Conservation (phyloP, 192 early-diverging fungal genomes). For the Entophlyctis helioformis region DNA sequence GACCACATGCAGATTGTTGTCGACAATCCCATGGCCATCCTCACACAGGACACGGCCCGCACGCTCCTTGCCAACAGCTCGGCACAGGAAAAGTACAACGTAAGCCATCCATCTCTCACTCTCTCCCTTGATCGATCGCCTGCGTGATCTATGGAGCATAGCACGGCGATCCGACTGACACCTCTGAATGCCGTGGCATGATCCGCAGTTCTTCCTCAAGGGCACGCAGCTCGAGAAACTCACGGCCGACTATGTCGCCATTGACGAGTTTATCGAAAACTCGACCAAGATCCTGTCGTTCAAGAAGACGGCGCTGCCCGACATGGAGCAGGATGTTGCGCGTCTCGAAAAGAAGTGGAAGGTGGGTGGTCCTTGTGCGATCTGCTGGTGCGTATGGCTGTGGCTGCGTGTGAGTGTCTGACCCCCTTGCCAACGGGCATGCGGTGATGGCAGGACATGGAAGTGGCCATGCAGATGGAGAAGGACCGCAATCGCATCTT, state of each 20-base stretch:
- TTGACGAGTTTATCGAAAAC: slow-evolving; percentile 4
- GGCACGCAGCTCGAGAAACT: slow-evolving; percentile 80
- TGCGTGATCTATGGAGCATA: too few relatives aligned
- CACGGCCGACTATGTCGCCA: slow-evolving; percentile 49
- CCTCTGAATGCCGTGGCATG: too few relatives aligned
- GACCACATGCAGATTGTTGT: slow-evolving; percentile 88
- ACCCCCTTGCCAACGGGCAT: too few relatives aligned
- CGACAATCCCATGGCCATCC: slow-evolving; percentile 86
- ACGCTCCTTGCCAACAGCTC: slow-evolving; percentile 76
- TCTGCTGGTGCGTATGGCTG: slow-evolving; percentile 42
- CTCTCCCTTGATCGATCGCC: background rate
- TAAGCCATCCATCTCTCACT: too few relatives aligned
- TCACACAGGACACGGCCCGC: slow-evolving; percentile 87
- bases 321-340: slow-evolving; percentile 53
- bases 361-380: slow-evolving; percentile 35
- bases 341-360: slow-evolving; percentile 55
- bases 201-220: slow-evolving; percentile 69
- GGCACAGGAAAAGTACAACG: slow-evolving; percentile 77
- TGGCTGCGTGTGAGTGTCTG: too few relatives aligned
- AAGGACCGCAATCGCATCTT: too few relatives aligned
- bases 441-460: too few relatives aligned
- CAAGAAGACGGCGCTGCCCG: slow-evolving; percentile 41
- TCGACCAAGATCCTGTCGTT: background rate
- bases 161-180: too few relatives aligned
- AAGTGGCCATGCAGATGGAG: too few relatives aligned